These are phyloP conservation scores for Spergularia azorica DNA, from an alignment of 179 eudicot species.

Conservation along the genomic window DNA sequence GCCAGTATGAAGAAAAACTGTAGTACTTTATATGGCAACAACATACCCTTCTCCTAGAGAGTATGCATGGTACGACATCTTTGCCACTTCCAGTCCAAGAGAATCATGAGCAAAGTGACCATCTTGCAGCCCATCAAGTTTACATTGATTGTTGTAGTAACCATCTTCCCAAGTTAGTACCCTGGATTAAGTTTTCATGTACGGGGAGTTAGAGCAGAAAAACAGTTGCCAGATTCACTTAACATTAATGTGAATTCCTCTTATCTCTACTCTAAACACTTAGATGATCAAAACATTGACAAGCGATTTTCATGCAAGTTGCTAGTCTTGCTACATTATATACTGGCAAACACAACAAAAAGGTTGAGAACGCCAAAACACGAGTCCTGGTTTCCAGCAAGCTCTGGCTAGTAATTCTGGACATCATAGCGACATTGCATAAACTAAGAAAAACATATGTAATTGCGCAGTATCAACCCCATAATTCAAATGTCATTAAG, in stretches of 20 bases:
- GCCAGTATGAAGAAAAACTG: not conserved
- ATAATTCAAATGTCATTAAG: not conserved
- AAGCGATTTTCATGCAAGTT: not conserved
- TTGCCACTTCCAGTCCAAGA: constrained; percentile 74
- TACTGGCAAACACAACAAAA: not conserved
- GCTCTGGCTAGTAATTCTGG: not conserved
- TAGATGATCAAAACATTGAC: not conserved
- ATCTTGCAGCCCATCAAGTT: constrained; percentile 42
- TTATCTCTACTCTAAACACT: not conserved
- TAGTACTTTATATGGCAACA: not conserved
- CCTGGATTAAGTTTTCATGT: constrained; percentile 42
- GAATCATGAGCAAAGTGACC: constrained; percentile 54
- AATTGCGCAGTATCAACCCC: not conserved
- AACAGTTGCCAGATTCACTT: not conserved
- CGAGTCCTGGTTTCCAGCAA: not conserved
- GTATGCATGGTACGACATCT: constrained; percentile 80
- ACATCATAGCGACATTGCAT: not conserved
- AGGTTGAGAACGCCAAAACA: not conserved
- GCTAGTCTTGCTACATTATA: not conserved
- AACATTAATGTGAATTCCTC: not conserved
- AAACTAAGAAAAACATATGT: not conserved
- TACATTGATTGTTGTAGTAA: constrained; percentile 51
- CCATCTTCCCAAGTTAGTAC: constrained; percentile 87
- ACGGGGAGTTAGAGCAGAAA: not conserved
- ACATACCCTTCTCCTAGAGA: constrained; percentile 92